These are phyloP conservation scores for Aphanomyces invadans DNA, from an alignment of 352 stramenopile genomes.

Conservation along the genomic window DNA sequence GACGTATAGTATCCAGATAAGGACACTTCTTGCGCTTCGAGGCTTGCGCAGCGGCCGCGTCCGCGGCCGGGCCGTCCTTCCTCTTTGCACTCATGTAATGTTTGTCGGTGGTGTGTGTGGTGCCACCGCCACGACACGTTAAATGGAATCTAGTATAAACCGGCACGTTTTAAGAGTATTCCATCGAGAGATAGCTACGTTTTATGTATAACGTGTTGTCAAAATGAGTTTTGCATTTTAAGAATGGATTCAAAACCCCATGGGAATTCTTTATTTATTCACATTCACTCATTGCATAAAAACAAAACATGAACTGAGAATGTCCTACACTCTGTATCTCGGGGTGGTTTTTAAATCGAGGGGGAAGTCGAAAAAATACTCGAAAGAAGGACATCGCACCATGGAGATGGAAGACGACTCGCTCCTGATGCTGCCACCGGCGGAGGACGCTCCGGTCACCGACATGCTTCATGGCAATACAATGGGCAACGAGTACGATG, in stretches of 20 bases:
- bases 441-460: neutral
- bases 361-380: neutral
- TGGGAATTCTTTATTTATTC: no score
- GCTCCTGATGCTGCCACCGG: conserved; percentile 5
- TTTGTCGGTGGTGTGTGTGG: neutral
- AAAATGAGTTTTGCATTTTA: no score
- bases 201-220: no score
- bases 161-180: neutral
- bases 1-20: conserved; percentile 98
- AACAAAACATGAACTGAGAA: no score
- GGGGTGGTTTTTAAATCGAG: conserved; percentile 15
- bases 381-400: neutral
- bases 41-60: conserved; percentile 14
- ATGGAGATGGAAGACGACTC: conserved; percentile 22
- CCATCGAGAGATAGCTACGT: no score
- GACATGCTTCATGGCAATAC: conserved; percentile 5
- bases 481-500: conserved; percentile 19
- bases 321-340: no score
- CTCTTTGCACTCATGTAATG: conserved; percentile 38
- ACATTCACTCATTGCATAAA: no score
- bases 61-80: conserved; percentile 25
- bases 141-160: neutral
- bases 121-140: neutral
- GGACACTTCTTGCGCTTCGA: conserved; percentile 90
- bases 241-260: no score